Evolutionary conservation across 371 early-diverging fungal genomes (phyloP).

Genomic region (Smittium mucronatum): DNA sequence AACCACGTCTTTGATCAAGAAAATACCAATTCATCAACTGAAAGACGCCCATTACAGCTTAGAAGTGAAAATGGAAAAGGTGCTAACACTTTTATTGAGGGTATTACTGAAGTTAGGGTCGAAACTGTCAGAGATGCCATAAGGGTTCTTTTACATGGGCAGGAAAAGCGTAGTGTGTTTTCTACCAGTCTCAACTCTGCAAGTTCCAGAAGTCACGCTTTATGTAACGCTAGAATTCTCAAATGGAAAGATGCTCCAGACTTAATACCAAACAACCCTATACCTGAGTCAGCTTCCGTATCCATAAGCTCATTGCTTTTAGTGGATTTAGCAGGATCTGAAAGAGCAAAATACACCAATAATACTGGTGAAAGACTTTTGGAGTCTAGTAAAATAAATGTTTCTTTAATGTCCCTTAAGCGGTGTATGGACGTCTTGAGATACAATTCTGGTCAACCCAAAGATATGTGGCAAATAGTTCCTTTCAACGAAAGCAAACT

Average conservation of each 20-base stretch:
- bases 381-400: conserved; percentile 98
- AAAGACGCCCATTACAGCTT: conserved; percentile 46
- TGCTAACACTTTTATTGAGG: conserved; percentile 56
- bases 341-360: conserved; percentile 86
- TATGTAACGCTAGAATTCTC: conserved; percentile 85
- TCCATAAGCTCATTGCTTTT: conserved; percentile 47
- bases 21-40: neutral
- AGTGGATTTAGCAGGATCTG: conserved; percentile 90
- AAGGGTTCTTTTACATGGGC: conserved; percentile 45
- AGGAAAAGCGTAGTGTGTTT: conserved; percentile 67
- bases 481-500: conserved; percentile 49
- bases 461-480: conserved; percentile 57
- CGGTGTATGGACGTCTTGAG: conserved; percentile 92
- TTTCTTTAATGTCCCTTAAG: conserved; percentile 83
- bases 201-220: conserved; percentile 91
- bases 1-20: neutral
- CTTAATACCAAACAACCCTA: conserved; percentile 77
- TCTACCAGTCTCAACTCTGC: conserved; percentile 98
- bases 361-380: conserved; percentile 91
- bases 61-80: conserved; percentile 46
- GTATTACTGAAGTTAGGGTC: conserved; percentile 57
- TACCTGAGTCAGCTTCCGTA: conserved; percentile 61
- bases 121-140: conserved; percentile 38
- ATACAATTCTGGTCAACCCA: conserved; percentile 90
- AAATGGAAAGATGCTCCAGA: conserved; percentile 87